Base-by-base conservation (phyloP, 2,329 filamentous ascomycete species). In the Chaetomiaceae sp. region DNA sequence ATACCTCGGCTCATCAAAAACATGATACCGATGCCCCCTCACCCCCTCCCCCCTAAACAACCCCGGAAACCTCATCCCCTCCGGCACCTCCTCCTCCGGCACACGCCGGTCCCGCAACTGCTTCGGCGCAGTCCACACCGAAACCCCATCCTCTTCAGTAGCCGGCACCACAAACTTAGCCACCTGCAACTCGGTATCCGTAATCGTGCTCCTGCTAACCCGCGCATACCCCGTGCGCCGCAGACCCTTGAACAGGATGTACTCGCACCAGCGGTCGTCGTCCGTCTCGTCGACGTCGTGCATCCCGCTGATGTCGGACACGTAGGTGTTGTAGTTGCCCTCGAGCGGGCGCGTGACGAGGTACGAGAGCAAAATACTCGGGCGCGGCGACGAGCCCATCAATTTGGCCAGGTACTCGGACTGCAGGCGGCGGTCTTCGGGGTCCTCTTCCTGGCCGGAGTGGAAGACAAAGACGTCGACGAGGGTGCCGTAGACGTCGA, bases 221-320 rank as follows among this genome's bases (percentile, higher is more conserved):
- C 94, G 79, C 4, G 94, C 94, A 68, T 99, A 99, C 1, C 90
- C 92, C 0, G 88, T 86, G 57, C 92, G 81, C 71, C 85, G 86
- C 58, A 99, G 73, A 12, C 85, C 85, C 77, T 96, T 96, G 78
- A 90, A 99, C 23, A 99, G 75, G 61, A 99, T 96, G 71, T 99
- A 99, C 75, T 99, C 92, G 75, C 94, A 99, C 94, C 94, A 99
- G 51, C 94, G 79, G 70, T 99, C 94, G 91, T 91, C 96, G 69
- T 99, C 94, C 3, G 78, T 85, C 0, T 85, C 82, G 66, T 99
- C 94, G 46, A 99, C 94, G 66, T 99, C 94, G 65, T 89, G 85
- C 94, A 99, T 99, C 9, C 91, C 89, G 54, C 88, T 95, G 54
- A 76, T 75, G 49, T 90, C 80, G 53, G 89, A 89, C 22, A 97